These are phyloP conservation scores for Fusarium siculi DNA, from an alignment of 2,329 filamentous ascomycete genomes.

Conservation along the genomic window DNA sequence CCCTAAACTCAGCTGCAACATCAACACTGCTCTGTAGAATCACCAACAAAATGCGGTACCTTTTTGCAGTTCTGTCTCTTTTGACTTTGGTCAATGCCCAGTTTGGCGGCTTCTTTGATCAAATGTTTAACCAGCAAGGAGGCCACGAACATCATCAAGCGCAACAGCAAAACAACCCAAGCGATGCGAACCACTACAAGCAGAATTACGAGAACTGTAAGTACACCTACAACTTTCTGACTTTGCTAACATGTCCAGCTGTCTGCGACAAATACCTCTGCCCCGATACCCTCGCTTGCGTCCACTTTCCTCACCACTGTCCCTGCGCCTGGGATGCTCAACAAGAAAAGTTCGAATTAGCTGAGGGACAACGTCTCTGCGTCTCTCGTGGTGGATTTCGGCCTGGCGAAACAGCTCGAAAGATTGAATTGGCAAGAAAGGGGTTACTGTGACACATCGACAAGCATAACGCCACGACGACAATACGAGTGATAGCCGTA, in stretches of 20 bases:
- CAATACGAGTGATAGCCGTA: slow-evolving; percentile 1
- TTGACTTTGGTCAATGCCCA: slow-evolving; percentile 75
- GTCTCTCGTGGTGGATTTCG: slow-evolving; percentile 80
- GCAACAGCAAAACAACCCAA: slow-evolving; percentile 83
- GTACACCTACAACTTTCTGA: slow-evolving; percentile 3
- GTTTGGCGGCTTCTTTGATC: slow-evolving; percentile 93
- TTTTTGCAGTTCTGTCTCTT: slow-evolving; percentile 65
- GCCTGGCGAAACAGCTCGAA: slow-evolving; percentile 75
- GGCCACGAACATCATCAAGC: slow-evolving; percentile 63
- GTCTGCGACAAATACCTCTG: slow-evolving; percentile 94
- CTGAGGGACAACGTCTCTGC: slow-evolving; percentile 78
- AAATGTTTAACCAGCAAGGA: slow-evolving; percentile 81
- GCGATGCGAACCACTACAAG: slow-evolving; percentile 84
- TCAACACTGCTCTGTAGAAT: not conserved
- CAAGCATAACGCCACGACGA: not conserved
- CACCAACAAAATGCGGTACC: slow-evolving; percentile 45
- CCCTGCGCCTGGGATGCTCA: slow-evolving; percentile 84
- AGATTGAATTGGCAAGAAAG: slow-evolving; percentile 83
- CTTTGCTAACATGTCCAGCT: slow-evolving; percentile 59
- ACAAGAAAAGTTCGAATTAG: slow-evolving; percentile 81
- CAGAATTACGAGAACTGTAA: slow-evolving; percentile 74
- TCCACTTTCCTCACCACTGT: slow-evolving; percentile 96
- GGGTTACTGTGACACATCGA: slow-evolving; percentile 65
- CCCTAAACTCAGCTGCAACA: slow-evolving; percentile 12
- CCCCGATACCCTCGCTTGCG: slow-evolving; percentile 92